These are phyloP conservation scores for Wickerhamiella occidentalis DNA, from an alignment of 805 yeast species.

Conservation along the genomic window DNA sequence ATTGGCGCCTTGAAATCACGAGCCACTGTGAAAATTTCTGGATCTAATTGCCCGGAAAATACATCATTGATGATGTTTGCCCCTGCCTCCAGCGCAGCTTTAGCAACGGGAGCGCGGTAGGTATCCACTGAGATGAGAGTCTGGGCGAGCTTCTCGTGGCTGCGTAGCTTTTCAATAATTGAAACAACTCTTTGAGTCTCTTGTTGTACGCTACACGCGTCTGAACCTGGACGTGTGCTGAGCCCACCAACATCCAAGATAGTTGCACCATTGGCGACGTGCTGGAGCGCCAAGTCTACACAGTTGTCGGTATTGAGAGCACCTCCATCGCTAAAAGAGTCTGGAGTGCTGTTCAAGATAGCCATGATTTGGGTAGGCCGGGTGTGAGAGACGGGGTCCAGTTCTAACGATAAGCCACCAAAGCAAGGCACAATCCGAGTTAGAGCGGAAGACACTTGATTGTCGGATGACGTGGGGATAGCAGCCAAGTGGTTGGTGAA, in stretches of 20 bases:
- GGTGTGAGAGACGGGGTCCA: slow-evolving; percentile 36
- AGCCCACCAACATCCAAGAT: slow-evolving; percentile 91
- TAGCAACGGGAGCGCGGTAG: slow-evolving; percentile 65
- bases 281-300: slow-evolving; percentile 35
- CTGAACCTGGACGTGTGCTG: slow-evolving; percentile 80
- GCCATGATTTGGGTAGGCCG: slow-evolving; percentile 69
- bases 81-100: slow-evolving; percentile 54
- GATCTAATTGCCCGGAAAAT: slow-evolving; percentile 65
- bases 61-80: slow-evolving; percentile 90
- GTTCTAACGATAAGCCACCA: slow-evolving; percentile 23
- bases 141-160: slow-evolving; percentile 27
- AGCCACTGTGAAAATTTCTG: slow-evolving; percentile 52
- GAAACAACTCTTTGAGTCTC: slow-evolving; percentile 66
- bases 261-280: slow-evolving; percentile 50
- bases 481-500: slow-evolving; percentile 53
- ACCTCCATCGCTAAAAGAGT: slow-evolving; percentile 91
- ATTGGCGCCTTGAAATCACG: slow-evolving; percentile 58
- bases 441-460: slow-evolving; percentile 21
- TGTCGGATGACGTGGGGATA: slow-evolving; percentile 31
- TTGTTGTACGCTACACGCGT: slow-evolving; percentile 46
- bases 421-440: slow-evolving; percentile 17
- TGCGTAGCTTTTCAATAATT: slow-evolving; percentile 48
- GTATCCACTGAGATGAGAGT: slow-evolving; percentile 77
- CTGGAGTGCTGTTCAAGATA: slow-evolving; percentile 81
- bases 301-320: slow-evolving; percentile 32